Evolutionary conservation across 352 stramenopile genomes (phyloP).

Genomic region (Nothophytophthora sp.): DNA sequence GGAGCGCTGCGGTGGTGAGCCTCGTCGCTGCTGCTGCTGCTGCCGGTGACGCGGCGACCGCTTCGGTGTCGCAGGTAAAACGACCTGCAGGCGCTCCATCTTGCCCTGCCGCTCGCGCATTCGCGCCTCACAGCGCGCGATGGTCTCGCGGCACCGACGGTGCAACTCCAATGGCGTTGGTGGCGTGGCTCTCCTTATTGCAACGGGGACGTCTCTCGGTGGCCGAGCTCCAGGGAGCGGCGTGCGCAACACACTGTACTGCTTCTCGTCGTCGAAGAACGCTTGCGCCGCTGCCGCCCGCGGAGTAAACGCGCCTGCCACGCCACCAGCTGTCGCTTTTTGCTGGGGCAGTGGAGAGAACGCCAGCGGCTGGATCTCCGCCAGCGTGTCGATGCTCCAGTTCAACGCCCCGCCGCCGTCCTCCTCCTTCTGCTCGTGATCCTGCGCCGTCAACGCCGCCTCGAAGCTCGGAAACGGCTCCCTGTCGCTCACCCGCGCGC

Average conservation of each 20-base stretch:
- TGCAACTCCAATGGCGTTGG: conserved; percentile 18
- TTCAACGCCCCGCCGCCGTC: conserved; percentile 22
- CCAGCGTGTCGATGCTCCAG: conserved; percentile 76
- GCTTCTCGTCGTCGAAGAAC: conserved; percentile 59
- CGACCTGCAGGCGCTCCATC: conserved; percentile 22
- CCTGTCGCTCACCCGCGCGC: conserved; percentile 29
- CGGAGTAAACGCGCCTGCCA: background rate
- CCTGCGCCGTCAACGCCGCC: conserved; percentile 28
- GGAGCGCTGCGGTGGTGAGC: background rate
- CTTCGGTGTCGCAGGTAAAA: background rate
- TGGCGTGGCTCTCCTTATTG: background rate
- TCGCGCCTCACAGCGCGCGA: conserved; percentile 9
- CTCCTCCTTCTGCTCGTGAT: background rate
- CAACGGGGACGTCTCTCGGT: background rate
- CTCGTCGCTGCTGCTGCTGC: background rate
- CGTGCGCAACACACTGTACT: conserved; percentile 49
- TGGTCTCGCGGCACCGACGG: conserved; percentile 14
- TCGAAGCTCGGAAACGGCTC: conserved; percentile 57
- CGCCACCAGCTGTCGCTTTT: conserved; percentile 16
- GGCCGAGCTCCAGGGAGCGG: conserved; percentile 13
- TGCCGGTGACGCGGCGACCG: background rate
- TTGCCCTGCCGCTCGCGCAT: conserved; percentile 21
- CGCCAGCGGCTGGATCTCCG: conserved; percentile 48
- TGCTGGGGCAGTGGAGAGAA: conserved; percentile 57
- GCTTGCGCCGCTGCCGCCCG: conserved; percentile 2